Percentiles rank a stretch among this genome's conserved stretches.
These are phyloP conservation scores for Astrephomene gubernaculifera DNA, from an alignment of 139 green algal genomes.

Conservation along the genomic window DNA sequence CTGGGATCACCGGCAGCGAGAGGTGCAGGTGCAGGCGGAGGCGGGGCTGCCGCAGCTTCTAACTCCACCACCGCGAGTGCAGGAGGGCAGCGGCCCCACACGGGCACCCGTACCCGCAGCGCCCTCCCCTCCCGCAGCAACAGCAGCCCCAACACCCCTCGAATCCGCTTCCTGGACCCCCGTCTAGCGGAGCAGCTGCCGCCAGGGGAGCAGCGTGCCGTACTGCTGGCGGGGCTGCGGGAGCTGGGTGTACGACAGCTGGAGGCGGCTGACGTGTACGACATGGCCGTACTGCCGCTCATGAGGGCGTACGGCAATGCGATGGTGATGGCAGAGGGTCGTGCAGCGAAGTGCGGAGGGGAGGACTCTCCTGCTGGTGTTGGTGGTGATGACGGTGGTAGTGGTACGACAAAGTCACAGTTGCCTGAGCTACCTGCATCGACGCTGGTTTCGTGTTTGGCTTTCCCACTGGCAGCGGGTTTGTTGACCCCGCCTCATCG, in stretches of 20 bases:
- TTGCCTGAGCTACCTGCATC: neutral
- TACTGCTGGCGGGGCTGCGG: slow-evolving; percentile 13
- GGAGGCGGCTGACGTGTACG: slow-evolving; percentile 10
- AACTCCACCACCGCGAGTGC: too few relatives aligned
- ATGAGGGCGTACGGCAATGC: neutral
- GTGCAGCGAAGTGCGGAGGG: too few relatives aligned
- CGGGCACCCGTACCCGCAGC: too few relatives aligned
- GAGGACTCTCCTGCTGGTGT: neutral
- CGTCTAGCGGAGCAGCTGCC: neutral
- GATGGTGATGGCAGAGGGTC: neutral
- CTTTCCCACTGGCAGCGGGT: slow-evolving; percentile 5
- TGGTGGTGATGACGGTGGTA: neutral
- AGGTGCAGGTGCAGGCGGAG: neutral
- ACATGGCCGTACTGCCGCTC: slow-evolving; percentile 2
- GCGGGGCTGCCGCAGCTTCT: neutral
- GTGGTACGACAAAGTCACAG: neutral
- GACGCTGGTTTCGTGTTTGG: slow-evolving; percentile 16
- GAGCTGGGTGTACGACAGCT: slow-evolving; percentile 19
- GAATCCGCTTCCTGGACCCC: neutral
- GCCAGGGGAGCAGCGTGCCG: neutral
- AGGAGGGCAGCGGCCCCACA: too few relatives aligned
- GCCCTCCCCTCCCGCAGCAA: too few relatives aligned
- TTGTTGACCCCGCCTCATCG: neutral
- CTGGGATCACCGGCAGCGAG: neutral
- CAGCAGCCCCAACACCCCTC: neutral